Evolutionary conservation across 2,329 filamentous ascomycete species (phyloP).

Genomic region (Aspergillus fijiensis): DNA sequence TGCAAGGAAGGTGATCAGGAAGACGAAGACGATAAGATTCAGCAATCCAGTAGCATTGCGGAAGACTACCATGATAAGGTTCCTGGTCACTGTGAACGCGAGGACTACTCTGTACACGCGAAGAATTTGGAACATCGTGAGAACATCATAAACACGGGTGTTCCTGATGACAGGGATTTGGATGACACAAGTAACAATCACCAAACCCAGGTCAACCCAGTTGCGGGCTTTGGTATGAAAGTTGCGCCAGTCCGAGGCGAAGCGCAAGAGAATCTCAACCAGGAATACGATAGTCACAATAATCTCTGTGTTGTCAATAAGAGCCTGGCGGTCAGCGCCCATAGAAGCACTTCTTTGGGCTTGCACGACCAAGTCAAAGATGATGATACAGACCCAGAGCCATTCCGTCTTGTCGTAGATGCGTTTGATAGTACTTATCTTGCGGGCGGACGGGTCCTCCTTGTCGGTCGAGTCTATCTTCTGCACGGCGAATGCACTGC

Average conservation of each 20-base stretch:
- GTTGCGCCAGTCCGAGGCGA: conserved; percentile 73
- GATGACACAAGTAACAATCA: conserved; percentile 78
- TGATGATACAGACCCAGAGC: conserved; percentile 79
- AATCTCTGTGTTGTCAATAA: conserved; percentile 73
- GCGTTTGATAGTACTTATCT: conserved; percentile 58
- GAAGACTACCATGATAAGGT: conserved; percentile 81
- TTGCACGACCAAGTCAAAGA: conserved; percentile 76
- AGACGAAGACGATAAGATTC: conserved; percentile 94
- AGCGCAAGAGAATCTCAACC: conserved; percentile 77
- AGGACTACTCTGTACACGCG: conserved; percentile 89
- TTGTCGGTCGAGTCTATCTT: conserved; percentile 54
- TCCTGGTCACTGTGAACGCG: conserved; percentile 80
- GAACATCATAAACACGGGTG: conserved; percentile 74
- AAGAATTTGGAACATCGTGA: conserved; percentile 90
- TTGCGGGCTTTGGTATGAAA: conserved; percentile 77
- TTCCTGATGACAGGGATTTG: conserved; percentile 77
- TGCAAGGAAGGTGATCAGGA: conserved; percentile 89
- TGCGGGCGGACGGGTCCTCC: conserved; percentile 34
- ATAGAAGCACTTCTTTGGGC: conserved; percentile 74
- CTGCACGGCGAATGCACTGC: conserved; percentile 85
- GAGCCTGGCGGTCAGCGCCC: conserved; percentile 57
- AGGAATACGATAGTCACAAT: conserved; percentile 76
- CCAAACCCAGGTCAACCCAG: conserved; percentile 75
- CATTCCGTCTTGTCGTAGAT: conserved; percentile 71
- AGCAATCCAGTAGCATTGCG: conserved; percentile 89